Percentiles rank a stretch among this genome's conserved stretches.
Evolutionary conservation across 495 filamentous ascomycete genomes (phyloP).

Genomic region (Collariella sp.): DNA sequence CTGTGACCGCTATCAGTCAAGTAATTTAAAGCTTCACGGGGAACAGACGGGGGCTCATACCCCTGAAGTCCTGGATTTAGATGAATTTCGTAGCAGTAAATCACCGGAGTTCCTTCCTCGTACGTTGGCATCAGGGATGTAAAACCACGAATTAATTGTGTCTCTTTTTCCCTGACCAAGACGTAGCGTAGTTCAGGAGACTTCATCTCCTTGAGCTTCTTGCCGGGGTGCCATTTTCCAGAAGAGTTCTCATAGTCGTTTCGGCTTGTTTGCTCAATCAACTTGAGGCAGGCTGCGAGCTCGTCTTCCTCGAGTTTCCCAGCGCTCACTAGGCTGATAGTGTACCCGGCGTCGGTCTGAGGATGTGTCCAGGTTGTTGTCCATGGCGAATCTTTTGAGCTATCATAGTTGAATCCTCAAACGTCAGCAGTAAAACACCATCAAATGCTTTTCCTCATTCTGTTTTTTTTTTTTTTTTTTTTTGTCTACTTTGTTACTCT

Average conservation of each 20-base stretch:
- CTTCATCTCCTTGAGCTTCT: conserved; percentile 69
- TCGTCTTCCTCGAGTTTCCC: conserved; percentile 41
- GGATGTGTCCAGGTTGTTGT: conserved; percentile 37
- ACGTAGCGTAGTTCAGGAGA: conserved; percentile 62
- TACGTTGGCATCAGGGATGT: conserved; percentile 76
- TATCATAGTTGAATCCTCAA: background rate
- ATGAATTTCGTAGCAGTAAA: conserved; percentile 89
- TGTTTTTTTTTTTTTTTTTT: background rate
- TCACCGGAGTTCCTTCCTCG: conserved; percentile 62
- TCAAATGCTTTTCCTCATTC: background rate
- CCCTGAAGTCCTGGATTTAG: conserved; percentile 48
- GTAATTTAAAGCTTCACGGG: background rate
- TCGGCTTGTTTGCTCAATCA: conserved; percentile 63
- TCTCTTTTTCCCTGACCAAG: conserved; percentile 39
- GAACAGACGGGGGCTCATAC: conserved; percentile 7
- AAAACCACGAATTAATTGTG: conserved; percentile 49
- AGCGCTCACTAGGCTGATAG: conserved; percentile 41
- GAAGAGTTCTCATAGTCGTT: conserved; percentile 56
- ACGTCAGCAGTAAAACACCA: background rate
- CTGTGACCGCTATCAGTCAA: conserved; percentile 19
- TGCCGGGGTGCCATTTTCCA: conserved; percentile 58
- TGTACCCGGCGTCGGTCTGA: conserved; percentile 29
- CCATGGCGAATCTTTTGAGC: conserved; percentile 27
- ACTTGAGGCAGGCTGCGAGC: conserved; percentile 56
- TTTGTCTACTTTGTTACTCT: background rate